Evolutionary conservation across 495 filamentous ascomycete species (phyloP).

Genomic region (Lepidopterella palustris): DNA sequence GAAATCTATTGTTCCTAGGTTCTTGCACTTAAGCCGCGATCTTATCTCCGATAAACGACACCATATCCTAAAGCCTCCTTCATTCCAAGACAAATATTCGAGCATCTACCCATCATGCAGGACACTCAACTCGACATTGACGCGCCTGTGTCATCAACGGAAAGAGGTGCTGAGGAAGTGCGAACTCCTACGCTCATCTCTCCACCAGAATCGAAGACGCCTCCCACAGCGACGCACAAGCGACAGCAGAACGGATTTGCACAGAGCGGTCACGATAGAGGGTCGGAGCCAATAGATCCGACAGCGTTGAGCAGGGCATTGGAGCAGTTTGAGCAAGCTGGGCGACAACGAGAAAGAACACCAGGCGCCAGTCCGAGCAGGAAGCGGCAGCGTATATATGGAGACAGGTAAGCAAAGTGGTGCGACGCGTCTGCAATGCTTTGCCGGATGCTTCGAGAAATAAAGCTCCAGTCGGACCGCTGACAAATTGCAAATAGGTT

Average conservation of each 20-base stretch:
- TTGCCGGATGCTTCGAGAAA: background rate
- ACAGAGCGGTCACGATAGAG: constrained; percentile 33
- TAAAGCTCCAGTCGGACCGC: too few relatives aligned
- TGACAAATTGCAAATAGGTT: constrained; percentile 54
- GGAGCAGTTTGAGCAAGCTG: constrained; percentile 57
- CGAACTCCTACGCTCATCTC: constrained; percentile 35
- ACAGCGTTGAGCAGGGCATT: constrained; percentile 56
- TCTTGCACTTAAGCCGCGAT: too few relatives aligned
- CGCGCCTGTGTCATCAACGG: constrained; percentile 5
- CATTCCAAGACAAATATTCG: background rate
- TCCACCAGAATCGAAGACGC: constrained; percentile 42
- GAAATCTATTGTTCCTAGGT: too few relatives aligned
- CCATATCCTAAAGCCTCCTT: background rate
- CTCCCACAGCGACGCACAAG: constrained; percentile 39
- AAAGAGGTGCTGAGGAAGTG: constrained; percentile 13
- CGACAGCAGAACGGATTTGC: constrained; percentile 32
- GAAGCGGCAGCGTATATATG: constrained; percentile 81
- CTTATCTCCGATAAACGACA: too few relatives aligned
- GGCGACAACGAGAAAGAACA: constrained; percentile 57
- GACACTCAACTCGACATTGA: constrained; percentile 1
- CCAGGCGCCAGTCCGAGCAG: constrained; percentile 73
- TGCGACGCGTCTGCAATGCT: background rate
- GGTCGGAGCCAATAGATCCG: constrained; percentile 55
- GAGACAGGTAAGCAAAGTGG: constrained; percentile 56
- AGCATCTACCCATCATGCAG: background rate